A percentile compares a stretch with the other conserved stretches of the same genome.
Conservation (phyloP, 208 protist species). For the Trypanosoma caninum region DNA sequence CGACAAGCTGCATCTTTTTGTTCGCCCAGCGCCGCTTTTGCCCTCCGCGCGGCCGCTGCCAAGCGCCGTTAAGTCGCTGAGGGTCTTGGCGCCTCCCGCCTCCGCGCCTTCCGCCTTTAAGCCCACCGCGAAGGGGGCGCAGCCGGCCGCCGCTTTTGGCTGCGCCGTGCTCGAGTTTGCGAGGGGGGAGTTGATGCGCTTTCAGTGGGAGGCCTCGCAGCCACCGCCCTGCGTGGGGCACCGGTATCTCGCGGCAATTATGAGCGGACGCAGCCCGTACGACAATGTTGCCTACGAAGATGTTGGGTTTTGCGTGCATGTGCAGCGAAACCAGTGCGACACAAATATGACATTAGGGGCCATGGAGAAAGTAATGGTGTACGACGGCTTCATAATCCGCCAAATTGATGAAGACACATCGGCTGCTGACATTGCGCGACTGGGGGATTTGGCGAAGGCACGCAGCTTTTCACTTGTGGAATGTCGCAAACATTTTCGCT, state of each 20-base stretch:
- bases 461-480: conserved; percentile 36
- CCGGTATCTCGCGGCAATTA: conserved; percentile 44
- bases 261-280: conserved; percentile 35
- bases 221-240: conserved; percentile 25
- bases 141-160: conserved; percentile 2
- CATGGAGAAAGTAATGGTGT: neutral
- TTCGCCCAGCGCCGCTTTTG: conserved; percentile 19
- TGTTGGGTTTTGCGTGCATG: conserved; percentile 39
- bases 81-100: neutral
- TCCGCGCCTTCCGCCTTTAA: neutral
- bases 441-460: conserved; percentile 19
- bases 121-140: neutral
- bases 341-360: neutral
- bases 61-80: conserved; percentile 9
- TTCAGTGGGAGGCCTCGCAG: conserved; percentile 23
- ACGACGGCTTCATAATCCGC: conserved; percentile 47
- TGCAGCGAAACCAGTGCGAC: conserved; percentile 22
- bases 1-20: conserved; percentile 68
- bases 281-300: conserved; percentile 43
- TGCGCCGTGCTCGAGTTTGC: conserved; percentile 43
- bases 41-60: conserved; percentile 49
- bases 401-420: conserved; percentile 26
- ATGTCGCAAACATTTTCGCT: conserved; percentile 55
- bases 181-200: conserved; percentile 43
- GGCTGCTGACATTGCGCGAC: conserved; percentile 25